These are phyloP conservation scores for Chrysophaeum taylorii DNA, from an alignment of 352 stramenopile genomes.

Conservation along the genomic window DNA sequence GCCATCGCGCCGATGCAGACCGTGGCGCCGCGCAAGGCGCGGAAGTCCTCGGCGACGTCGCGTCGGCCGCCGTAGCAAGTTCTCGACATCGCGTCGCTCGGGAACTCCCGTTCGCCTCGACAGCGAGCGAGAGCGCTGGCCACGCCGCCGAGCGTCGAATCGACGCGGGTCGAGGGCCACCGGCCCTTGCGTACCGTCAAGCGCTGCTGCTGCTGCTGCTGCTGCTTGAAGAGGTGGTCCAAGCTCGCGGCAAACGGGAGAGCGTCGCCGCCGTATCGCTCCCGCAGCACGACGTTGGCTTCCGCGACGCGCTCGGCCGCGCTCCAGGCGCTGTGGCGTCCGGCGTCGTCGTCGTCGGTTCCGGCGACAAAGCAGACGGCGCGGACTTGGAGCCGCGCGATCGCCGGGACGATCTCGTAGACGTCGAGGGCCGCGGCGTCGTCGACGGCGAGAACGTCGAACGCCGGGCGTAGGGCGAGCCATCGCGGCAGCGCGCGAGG, in stretches of 20 bases:
- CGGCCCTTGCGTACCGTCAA: too few species aligned
- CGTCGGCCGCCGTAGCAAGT: too few species aligned
- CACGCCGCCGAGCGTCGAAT: constrained; percentile 4
- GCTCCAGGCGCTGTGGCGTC: too few species aligned
- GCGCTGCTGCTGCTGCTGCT: too few species aligned
- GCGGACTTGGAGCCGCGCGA: neutral
- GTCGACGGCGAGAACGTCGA: constrained; percentile 3
- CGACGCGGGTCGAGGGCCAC: neutral
- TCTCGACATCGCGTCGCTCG: neutral
- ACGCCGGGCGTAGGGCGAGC: neutral
- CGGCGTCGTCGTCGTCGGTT: too few species aligned
- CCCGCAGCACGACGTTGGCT: too few species aligned
- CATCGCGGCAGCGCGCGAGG: neutral
- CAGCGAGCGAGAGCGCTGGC: neutral
- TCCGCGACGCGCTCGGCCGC: too few species aligned
- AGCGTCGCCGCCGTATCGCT: neutral
- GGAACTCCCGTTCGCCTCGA: neutral
- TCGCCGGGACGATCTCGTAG: neutral
- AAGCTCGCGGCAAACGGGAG: neutral
- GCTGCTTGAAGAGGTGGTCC: too few species aligned
- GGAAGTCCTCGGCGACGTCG: neutral
- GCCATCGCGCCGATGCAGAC: neutral
- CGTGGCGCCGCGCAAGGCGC: neutral
- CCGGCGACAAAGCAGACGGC: too few species aligned
- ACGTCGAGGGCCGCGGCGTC: neutral